These are phyloP conservation scores for Aquilaria yunnanensis DNA, from an alignment of 345 rosid genomes.

Conservation along the genomic window DNA sequence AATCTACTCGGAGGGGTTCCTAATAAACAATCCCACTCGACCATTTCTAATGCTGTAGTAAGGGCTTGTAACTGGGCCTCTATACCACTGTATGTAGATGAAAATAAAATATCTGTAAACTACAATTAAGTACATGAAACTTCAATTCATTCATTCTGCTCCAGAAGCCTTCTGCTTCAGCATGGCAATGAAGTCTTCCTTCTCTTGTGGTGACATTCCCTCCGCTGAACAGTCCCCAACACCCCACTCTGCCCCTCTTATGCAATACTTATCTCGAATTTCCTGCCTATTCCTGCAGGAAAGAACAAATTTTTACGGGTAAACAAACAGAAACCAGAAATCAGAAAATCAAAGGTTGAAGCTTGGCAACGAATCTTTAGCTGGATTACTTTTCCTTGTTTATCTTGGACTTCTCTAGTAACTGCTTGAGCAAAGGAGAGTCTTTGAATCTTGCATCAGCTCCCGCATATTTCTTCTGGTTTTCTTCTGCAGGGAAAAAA, in stretches of 20 bases:
- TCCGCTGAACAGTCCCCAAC: slow-evolving; percentile 89
- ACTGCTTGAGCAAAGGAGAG: slow-evolving; percentile 77
- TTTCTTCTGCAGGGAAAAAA: slow-evolving; percentile 49
- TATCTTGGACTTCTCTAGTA: slow-evolving; percentile 64
- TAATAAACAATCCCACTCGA: no score
- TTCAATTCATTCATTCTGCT: slow-evolving; percentile 21
- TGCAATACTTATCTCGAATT: slow-evolving; percentile 74
- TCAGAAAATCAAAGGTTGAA: not conserved
- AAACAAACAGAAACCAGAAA: not conserved
- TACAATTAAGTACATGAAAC: no score
- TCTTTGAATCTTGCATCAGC: slow-evolving; percentile 70
- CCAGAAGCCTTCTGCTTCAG: slow-evolving; percentile 57
- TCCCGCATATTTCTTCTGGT: slow-evolving; percentile 90
- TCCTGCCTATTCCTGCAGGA: slow-evolving; percentile 52
- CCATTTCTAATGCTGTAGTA: no score
- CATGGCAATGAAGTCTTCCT: slow-evolving; percentile 72
- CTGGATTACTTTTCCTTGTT: slow-evolving; percentile 69
- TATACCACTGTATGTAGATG: no score
- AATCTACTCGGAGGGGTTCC: no score
- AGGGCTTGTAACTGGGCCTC: no score
- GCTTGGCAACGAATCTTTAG: not conserved
- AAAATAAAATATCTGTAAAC: no score
- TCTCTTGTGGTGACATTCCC: slow-evolving; percentile 73
- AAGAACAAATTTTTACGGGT: not conserved
- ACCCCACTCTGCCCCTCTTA: slow-evolving; percentile 95